phyloP scores from a whole-genome alignment of 1,284 basidiomycete species.

The Anthracocystis setariae region DNA sequence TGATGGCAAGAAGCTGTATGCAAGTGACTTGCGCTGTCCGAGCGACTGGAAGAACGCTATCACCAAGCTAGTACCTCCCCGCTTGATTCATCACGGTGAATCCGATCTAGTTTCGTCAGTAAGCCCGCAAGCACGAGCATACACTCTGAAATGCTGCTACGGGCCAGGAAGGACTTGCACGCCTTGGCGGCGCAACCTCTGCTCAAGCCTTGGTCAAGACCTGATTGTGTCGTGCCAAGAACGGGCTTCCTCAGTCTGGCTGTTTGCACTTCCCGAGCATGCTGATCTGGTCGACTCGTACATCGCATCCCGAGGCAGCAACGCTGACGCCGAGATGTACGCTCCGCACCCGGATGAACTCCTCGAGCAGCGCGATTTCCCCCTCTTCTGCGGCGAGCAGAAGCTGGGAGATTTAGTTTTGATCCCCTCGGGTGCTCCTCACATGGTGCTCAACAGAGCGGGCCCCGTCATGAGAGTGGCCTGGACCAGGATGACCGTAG shows the following conservation, averaged over 20 bases:
- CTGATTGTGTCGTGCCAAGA: constrained; percentile 39
- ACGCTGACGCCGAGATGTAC: constrained; percentile 12
- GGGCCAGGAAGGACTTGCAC: constrained; percentile 25
- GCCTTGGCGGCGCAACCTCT: constrained; percentile 23
- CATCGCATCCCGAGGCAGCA: constrained; percentile 17
- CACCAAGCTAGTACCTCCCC: constrained; percentile 15
- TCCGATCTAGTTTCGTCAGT: constrained; percentile 19
- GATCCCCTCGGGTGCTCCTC: constrained; percentile 26
- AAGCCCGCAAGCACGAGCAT: neutral
- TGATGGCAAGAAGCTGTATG: constrained; percentile 20
- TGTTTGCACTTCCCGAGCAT: constrained; percentile 19
- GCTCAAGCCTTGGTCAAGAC: constrained; percentile 41
- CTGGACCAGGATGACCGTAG: constrained; percentile 36
- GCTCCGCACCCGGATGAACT: constrained; percentile 28
- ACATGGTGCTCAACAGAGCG: constrained; percentile 27
- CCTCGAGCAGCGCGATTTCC: constrained; percentile 16
- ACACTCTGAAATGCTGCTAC: constrained; percentile 15
- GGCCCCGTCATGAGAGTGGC: constrained; percentile 30
- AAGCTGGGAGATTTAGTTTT: constrained; percentile 40
- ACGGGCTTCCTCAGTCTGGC: constrained; percentile 25
- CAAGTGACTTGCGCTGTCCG: constrained; percentile 17
- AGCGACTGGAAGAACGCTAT: constrained; percentile 7
- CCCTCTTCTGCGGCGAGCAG: constrained; percentile 24
- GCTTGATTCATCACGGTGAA: constrained; percentile 22
- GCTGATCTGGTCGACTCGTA: constrained; percentile 21